Conservation (phyloP, 495 filamentous ascomycete species). For the Annulohypoxylon bovei region DNA sequence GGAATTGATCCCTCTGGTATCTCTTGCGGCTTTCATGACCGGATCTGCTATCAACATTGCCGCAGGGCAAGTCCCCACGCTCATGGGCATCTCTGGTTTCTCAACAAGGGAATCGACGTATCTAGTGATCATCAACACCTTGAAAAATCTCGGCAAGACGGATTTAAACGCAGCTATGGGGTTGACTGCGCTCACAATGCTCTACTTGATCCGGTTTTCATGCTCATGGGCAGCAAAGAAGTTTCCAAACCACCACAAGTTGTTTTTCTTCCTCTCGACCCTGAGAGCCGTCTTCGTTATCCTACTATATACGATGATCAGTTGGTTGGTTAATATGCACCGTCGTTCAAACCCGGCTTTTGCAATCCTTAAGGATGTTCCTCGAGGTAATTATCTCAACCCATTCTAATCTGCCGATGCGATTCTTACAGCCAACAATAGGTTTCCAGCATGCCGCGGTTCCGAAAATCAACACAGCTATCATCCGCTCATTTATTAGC, state of each 20-base stretch:
- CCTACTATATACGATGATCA: slow-evolving; percentile 91
- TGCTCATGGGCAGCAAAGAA: slow-evolving; percentile 76
- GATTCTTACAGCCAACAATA: slow-evolving; percentile 38
- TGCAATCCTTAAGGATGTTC: slow-evolving; percentile 77
- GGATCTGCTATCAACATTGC: slow-evolving; percentile 93
- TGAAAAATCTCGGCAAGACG: slow-evolving; percentile 76
- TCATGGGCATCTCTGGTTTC: slow-evolving; percentile 87
- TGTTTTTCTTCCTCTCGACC: slow-evolving; percentile 89
- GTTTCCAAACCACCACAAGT: slow-evolving; percentile 73
- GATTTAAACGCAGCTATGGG: slow-evolving; percentile 89
- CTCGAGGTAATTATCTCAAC: slow-evolving; percentile 66
- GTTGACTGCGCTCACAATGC: slow-evolving; percentile 79
- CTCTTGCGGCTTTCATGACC: slow-evolving; percentile 98
- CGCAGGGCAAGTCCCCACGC: slow-evolving; percentile 81
- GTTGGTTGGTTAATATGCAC: slow-evolving; percentile 78
- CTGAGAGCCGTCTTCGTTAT: slow-evolving; percentile 93
- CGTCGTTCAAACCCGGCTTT: slow-evolving; percentile 65
- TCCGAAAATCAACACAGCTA: slow-evolving; percentile 70
- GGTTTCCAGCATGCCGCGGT: slow-evolving; percentile 84
- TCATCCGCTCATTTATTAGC: slow-evolving; percentile 69
- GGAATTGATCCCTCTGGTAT: slow-evolving; percentile 90
- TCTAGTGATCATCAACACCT: slow-evolving; percentile 82
- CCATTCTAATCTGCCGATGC: background rate
- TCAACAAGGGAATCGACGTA: slow-evolving; percentile 84
- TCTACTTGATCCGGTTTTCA: slow-evolving; percentile 80